phyloP scores from a whole-genome alignment of 805 yeast species.

The Candida sphagnicola region DNA sequence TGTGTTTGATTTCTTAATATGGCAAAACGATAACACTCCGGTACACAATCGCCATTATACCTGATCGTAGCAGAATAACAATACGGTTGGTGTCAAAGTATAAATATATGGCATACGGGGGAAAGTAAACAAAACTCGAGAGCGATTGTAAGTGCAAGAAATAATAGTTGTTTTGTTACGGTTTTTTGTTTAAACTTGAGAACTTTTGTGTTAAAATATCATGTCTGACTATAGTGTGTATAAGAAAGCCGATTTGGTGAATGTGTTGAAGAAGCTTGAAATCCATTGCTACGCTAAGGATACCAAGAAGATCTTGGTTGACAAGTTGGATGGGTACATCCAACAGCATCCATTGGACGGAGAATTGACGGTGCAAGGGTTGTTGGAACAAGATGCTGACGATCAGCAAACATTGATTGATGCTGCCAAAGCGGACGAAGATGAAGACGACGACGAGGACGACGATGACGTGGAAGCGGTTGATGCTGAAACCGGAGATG shows the following conservation, averaged over 20 bases:
- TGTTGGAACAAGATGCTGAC: slow-evolving; percentile 18
- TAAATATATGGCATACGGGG: too few relatives aligned
- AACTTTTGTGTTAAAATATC: too few relatives aligned
- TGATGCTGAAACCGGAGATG: too few relatives aligned
- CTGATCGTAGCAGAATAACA: too few relatives aligned
- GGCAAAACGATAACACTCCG: neutral
- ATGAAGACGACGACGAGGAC: slow-evolving; percentile 21
- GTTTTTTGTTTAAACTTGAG: too few relatives aligned
- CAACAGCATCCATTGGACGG: slow-evolving; percentile 23
- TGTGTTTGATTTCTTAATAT: too few relatives aligned
- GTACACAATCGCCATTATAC: too few relatives aligned
- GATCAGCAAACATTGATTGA: slow-evolving; percentile 17
- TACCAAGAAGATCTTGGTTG: slow-evolving; percentile 38
- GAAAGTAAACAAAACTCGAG: too few relatives aligned
- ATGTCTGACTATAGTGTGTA: slow-evolving; percentile 34
- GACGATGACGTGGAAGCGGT: slow-evolving; percentile 27
- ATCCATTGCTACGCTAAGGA: slow-evolving; percentile 32
- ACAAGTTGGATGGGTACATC: slow-evolving; percentile 30
- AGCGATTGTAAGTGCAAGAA: too few relatives aligned
- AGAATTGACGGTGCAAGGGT: slow-evolving; percentile 13
- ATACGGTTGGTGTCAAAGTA: too few relatives aligned
- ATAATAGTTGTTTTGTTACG: too few relatives aligned
- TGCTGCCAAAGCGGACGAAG: slow-evolving; percentile 19
- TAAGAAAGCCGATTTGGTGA: slow-evolving; percentile 39
- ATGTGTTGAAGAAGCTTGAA: slow-evolving; percentile 32